Evolutionary conservation across 202 grass and related monocot genomes (phyloP), one percentile per base, ranked within the genome.

Genomic region (Alloteropsis angusta): DNA sequence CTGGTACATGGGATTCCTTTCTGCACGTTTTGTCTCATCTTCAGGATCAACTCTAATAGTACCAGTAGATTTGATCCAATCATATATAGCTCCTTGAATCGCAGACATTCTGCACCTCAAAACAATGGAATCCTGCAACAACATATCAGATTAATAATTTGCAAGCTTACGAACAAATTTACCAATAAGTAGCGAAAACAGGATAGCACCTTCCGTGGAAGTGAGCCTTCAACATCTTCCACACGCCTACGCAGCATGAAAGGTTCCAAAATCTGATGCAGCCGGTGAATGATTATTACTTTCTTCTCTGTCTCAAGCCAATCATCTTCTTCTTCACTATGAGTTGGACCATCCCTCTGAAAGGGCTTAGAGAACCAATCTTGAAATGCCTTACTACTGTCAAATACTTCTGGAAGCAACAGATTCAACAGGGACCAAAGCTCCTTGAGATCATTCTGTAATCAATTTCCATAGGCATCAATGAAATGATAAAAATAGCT

Each of bases 341-440:
- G 83, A 68, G 92, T 86, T 81, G 84, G 60, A 81, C 63, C 90
- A 82, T 99, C 96, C 69, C 63, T 96, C 82, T 99, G 96, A 83
- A 96, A 99, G 60, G 96, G 96, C 86, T 96, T 99, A 54, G 96
- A 99, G 88, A 99, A 99, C 96, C 96, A 99, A 89, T 99, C 96
- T 74, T 96, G 92, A 84, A 99, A 99, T 53, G 96, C 96, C 80
- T 93, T 99, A 35, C 93, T 87, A 85, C 94, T 99, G 70, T 99
- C 96, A 68, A 99, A 99, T 79, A 99, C 92, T 90, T 99, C 96
- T 50, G 96, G 96, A 45, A 99, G 86, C 75, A 99, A 88, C 52
- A 99, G 80, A 83, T 99, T 99, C 62, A 99, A 67, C 49, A 99
- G 88, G 83, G 96, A 99, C 96, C 96, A 99, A 30, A 99, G 88